A percentile compares a stretch with the other conserved stretches of the same genome.
phyloP scores from a whole-genome alignment of 352 stramenopile species.

The Nothophytophthora sp. region DNA sequence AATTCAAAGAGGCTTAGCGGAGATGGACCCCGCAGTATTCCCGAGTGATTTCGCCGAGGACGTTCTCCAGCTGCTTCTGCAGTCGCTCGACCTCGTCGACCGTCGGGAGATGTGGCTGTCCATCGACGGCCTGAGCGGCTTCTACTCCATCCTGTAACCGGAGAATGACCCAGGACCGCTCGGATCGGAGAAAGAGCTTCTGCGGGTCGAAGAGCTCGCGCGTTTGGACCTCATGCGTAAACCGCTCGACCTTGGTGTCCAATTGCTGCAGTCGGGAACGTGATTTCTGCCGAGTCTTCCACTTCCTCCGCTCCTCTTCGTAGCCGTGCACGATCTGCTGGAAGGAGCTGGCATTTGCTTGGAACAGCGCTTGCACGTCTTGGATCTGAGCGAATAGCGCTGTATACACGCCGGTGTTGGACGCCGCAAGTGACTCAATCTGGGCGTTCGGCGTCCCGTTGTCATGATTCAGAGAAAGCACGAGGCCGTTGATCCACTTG shows the following conservation, averaged over 20 bases:
- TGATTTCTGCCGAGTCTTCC: conserved; percentile 41
- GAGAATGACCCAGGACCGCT: conserved; percentile 26
- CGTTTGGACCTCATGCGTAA: conserved; percentile 37
- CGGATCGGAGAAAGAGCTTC: conserved; percentile 42
- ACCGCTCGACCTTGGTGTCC: conserved; percentile 46
- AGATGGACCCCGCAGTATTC: conserved; percentile 49
- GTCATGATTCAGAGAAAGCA: conserved; percentile 20
- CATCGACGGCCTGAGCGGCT: no score
- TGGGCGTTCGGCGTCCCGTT: background rate
- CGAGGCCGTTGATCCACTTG: conserved; percentile 73
- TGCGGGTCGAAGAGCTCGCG: conserved; percentile 48
- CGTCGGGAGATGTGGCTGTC: conserved; percentile 12
- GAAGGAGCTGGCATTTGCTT: conserved; percentile 20
- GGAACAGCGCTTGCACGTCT: conserved; percentile 27
- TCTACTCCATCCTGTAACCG: no score
- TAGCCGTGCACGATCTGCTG: conserved; percentile 35
- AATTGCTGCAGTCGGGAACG: conserved; percentile 40
- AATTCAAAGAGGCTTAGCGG: conserved; percentile 26
- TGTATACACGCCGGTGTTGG: background rate
- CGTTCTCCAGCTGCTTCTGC: conserved; percentile 41
- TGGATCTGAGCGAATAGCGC: conserved; percentile 28
- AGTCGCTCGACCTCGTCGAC: conserved; percentile 41
- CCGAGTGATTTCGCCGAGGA: conserved; percentile 51
- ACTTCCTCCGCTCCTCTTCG: conserved; percentile 39
- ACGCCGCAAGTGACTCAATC: background rate